Conservation (phyloP, 2,329 filamentous ascomycete species). For the Apiospora rasikravindrae region DNA sequence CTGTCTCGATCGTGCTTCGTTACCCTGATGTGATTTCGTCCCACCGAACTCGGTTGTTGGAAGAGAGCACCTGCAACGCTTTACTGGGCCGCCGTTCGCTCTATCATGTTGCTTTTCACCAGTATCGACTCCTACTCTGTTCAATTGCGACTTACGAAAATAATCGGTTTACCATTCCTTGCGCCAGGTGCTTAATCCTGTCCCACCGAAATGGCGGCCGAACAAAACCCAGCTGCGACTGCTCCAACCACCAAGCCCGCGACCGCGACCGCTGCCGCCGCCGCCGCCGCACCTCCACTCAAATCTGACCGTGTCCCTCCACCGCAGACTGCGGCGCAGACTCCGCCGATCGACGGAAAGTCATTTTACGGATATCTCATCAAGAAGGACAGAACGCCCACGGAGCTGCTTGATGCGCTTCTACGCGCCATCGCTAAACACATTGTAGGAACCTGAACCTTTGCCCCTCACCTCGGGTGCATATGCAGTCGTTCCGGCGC, state of each 20-base stretch:
- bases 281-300: slow-evolving; percentile 15
- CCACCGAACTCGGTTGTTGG: neutral
- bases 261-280: neutral
- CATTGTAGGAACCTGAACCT: slow-evolving; percentile 62
- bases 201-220: slow-evolving; percentile 20
- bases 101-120: slow-evolving; percentile 9
- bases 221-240: slow-evolving; percentile 9
- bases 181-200: neutral
- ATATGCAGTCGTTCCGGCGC: neutral
- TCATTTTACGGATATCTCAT: slow-evolving; percentile 71
- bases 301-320: slow-evolving; percentile 21
- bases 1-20: slow-evolving; percentile 13
- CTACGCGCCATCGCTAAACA: slow-evolving; percentile 70
- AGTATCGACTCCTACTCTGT: too few relatives aligned
- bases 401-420: slow-evolving; percentile 69
- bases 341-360: slow-evolving; percentile 34
- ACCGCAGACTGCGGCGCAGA: slow-evolving; percentile 25
- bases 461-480: neutral
- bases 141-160: neutral
- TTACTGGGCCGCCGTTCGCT: neutral
- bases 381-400: slow-evolving; percentile 69
- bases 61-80: slow-evolving; percentile 1
- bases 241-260: slow-evolving; percentile 9
- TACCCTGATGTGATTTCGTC: slow-evolving; percentile 16
- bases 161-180: neutral